phyloP scores from a whole-genome alignment of 306 rosid genomes.

The Pueraria montana region DNA sequence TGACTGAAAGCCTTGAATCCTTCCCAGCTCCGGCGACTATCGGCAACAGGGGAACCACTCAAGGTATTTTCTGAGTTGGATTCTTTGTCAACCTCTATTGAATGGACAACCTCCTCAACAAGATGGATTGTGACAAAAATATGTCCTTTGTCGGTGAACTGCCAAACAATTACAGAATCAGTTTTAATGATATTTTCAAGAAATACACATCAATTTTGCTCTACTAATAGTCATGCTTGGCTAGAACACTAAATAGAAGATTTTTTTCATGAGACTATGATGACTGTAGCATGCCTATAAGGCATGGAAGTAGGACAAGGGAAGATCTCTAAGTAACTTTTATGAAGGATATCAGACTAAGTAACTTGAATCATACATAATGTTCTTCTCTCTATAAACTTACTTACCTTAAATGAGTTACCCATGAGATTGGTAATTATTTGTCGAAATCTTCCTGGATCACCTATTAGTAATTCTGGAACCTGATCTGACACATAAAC shows the following conservation, averaged over 20 bases:
- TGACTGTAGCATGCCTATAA: conserved; percentile 19
- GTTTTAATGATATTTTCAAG: conserved; percentile 26
- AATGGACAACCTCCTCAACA: conserved; percentile 78
- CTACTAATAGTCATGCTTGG: conserved; percentile 7
- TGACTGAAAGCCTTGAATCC: conserved; percentile 67
- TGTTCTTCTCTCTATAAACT: conserved; percentile 36
- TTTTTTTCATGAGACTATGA: background rate
- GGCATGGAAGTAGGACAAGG: background rate
- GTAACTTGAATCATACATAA: conserved; percentile 2
- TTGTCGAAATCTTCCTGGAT: conserved; percentile 92
- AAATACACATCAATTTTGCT: conserved; percentile 12
- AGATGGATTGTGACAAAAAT: conserved; percentile 90
- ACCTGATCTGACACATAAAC: conserved; percentile 85
- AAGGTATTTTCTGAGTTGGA: conserved; percentile 71
- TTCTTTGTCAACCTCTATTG: conserved; percentile 78
- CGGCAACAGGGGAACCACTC: conserved; percentile 85
- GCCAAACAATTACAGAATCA: conserved; percentile 55
- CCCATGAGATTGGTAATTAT: conserved; percentile 91
- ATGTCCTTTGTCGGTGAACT: conserved; percentile 99
- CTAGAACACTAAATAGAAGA: background rate
- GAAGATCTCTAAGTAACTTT: background rate
- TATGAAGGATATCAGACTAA: conserved; percentile 10
- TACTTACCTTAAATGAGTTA: conserved; percentile 83
- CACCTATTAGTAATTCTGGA: conserved; percentile 85
- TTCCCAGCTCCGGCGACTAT: conserved; percentile 77